Conservation (phyloP, 164 flowering plant genomes). For the Cinnamomum chago region DNA sequence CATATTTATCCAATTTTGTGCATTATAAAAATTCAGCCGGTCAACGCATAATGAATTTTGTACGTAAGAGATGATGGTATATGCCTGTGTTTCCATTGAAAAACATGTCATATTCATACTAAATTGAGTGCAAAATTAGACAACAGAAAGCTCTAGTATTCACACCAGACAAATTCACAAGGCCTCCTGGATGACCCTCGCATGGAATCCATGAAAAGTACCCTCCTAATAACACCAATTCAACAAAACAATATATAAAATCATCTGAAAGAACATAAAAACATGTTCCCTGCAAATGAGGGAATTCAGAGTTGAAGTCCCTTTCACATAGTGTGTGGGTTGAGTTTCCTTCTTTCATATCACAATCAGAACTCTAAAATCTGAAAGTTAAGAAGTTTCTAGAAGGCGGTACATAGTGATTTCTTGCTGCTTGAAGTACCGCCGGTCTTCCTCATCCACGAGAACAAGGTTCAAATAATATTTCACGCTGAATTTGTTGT, state of each 20-base stretch:
- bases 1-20: too few species aligned
- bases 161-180: too few species aligned
- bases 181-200: neutral
- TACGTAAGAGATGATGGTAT: too few species aligned
- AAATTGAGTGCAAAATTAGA: too few species aligned
- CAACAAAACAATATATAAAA: neutral
- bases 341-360: neutral
- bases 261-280: neutral
- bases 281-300: neutral
- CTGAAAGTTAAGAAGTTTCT: conserved; percentile 17
- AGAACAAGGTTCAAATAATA: conserved; percentile 34
- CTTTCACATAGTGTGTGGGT: neutral
- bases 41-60: too few species aligned
- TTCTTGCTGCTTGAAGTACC: conserved; percentile 37
- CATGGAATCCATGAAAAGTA: neutral
- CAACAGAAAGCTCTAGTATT: too few species aligned
- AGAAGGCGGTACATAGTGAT: conserved; percentile 26
- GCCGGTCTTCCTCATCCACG: conserved; percentile 31
- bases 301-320: too few species aligned
- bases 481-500: conserved; percentile 34
- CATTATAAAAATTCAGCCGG: too few species aligned
- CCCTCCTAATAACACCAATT: neutral
- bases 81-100: too few species aligned
- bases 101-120: too few species aligned
- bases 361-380: neutral